phyloP scores from a whole-genome alignment of 2,329 filamentous ascomycete species.

The Fusarium miscanthi region DNA sequence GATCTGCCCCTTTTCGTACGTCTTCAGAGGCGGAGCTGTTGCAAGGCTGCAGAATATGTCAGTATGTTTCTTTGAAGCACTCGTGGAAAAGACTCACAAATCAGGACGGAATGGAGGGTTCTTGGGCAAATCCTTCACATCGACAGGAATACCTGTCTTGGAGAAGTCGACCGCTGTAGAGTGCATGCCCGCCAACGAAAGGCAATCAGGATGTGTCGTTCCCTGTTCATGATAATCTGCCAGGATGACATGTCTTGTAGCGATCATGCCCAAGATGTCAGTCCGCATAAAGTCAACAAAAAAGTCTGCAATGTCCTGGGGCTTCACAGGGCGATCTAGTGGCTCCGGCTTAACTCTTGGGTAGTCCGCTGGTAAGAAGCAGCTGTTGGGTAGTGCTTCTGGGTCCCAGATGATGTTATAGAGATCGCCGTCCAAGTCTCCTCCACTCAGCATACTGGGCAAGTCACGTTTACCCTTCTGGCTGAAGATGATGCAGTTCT shows the following conservation, averaged over 20 bases:
- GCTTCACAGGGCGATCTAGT: conserved; percentile 69
- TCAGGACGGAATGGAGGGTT: conserved; percentile 60
- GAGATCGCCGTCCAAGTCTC: conserved; percentile 85
- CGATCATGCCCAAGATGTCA: conserved; percentile 74
- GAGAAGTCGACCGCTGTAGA: conserved; percentile 81
- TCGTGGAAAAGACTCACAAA: conserved; percentile 57
- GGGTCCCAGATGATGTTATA: conserved; percentile 83
- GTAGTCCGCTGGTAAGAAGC: conserved; percentile 76
- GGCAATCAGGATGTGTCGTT: conserved; percentile 63
- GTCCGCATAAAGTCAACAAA: conserved; percentile 82
- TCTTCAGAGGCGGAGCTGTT: conserved; percentile 56
- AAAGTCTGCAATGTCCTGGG: conserved; percentile 79
- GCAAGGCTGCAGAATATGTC: conserved; percentile 53
- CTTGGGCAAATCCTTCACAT: conserved; percentile 57
- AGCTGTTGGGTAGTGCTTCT: conserved; percentile 55
- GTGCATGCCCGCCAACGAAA: conserved; percentile 69
- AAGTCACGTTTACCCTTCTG: conserved; percentile 77
- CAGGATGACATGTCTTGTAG: conserved; percentile 70
- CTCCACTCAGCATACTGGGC: conserved; percentile 81
- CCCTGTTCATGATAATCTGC: conserved; percentile 68
- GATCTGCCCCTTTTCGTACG: conserved; percentile 59
- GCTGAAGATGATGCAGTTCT: conserved; percentile 84
- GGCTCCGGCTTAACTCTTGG: conserved; percentile 65
- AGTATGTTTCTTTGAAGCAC: not conserved
- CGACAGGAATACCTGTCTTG: conserved; percentile 74